Percentiles rank a stretch among this genome's conserved stretches.
Conservation (phyloP, 345 rosid genomes). For the Fremontodendron californicum region DNA sequence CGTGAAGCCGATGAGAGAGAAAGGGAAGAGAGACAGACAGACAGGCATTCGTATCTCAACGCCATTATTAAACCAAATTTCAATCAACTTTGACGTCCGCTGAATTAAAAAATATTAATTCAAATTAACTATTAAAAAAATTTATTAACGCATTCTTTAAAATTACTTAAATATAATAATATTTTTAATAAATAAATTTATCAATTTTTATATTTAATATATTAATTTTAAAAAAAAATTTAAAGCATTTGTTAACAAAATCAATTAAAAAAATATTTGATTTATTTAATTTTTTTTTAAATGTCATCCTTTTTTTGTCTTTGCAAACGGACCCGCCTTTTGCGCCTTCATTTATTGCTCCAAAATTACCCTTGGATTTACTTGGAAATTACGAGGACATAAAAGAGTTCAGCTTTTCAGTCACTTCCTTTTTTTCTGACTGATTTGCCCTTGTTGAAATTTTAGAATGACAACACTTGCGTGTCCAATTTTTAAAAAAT, state of each 20-base stretch:
- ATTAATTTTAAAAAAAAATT: too few relatives aligned
- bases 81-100: conserved; percentile 48
- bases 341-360: background rate
- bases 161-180: too few relatives aligned
- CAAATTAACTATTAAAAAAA: background rate
- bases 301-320: background rate
- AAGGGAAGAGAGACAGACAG: conserved; percentile 10
- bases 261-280: background rate
- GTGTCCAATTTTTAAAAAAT: too few relatives aligned
- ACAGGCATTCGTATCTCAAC: conserved; percentile 35
- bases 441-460: background rate
- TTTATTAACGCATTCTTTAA: background rate
- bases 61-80: conserved; percentile 35
- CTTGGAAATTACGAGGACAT: background rate
- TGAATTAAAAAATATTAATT: background rate
- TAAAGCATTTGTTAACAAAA: background rate
- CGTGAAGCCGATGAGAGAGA: conserved; percentile 37
- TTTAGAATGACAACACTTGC: background rate
- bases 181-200: too few relatives aligned
- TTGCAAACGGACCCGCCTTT: conserved; percentile 8
- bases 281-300: background rate
- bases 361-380: conserved; percentile 17
- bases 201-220: too few relatives aligned
- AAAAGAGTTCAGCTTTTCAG: background rate
- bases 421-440: background rate